These are phyloP conservation scores for Globisporangium alternatum DNA, from an alignment of 352 stramenopile genomes.

Conservation along the genomic window DNA sequence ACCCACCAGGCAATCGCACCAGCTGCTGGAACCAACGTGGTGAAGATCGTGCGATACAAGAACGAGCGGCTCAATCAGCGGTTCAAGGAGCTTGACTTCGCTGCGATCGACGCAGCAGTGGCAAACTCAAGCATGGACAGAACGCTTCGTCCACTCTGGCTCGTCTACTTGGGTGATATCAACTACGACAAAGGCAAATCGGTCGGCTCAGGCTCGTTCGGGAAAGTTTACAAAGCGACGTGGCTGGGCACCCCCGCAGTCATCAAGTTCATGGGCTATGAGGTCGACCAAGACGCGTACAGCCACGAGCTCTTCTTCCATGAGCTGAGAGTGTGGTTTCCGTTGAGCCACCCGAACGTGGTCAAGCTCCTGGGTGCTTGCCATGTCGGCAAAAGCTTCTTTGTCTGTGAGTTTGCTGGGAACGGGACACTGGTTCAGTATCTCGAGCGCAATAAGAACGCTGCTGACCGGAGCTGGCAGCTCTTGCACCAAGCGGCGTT, in stretches of 20 bases:
- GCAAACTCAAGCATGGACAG: not conserved
- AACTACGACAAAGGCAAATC: not conserved
- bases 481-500: not conserved
- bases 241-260: not conserved
- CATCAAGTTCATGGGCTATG: conserved; percentile 5
- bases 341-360: conserved; percentile 20
- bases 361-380: conserved; percentile 22
- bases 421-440: not conserved
- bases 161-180: not conserved
- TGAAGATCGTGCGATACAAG: not conserved
- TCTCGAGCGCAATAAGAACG: not conserved
- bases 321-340: conserved; percentile 23
- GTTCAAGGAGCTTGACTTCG: not conserved
- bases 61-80: not conserved
- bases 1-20: not conserved
- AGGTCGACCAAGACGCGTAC: not conserved
- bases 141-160: not conserved
- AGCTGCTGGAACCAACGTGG: not conserved
- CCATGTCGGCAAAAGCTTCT: conserved; percentile 18
- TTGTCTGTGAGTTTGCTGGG: conserved; percentile 18
- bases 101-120: not conserved
- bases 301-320: conserved; percentile 4
- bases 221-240: not conserved
- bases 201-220: not conserved
- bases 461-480: not conserved